Evolutionary conservation across 345 rosid species (phyloP).

Genomic region (Passiflora organensis): DNA sequence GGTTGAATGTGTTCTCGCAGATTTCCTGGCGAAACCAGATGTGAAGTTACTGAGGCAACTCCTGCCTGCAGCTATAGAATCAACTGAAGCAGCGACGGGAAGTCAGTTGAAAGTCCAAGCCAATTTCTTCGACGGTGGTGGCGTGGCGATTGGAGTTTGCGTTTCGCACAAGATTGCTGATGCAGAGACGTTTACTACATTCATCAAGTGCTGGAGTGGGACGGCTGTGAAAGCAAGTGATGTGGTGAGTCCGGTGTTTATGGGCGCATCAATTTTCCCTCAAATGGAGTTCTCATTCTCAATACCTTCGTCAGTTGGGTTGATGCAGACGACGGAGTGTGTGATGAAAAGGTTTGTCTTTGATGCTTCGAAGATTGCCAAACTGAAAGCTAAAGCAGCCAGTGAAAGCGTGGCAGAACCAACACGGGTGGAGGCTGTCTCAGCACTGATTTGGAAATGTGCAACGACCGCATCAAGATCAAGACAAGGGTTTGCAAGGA

Average conservation of each 20-base stretch:
- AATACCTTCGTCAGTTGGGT: not conserved
- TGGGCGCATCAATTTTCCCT: slow-evolving; percentile 20
- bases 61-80: slow-evolving; percentile 21
- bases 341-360: slow-evolving; percentile 20
- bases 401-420: slow-evolving; percentile 6
- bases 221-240: not conserved
- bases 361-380: not conserved
- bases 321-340: not conserved
- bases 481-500: not conserved
- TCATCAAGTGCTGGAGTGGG: slow-evolving; percentile 26
- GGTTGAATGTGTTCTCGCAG: slow-evolving; percentile 23
- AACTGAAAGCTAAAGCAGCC: slow-evolving; percentile 2
- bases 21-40: slow-evolving; percentile 28
- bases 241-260: not conserved
- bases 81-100: slow-evolving; percentile 6
- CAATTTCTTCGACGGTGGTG: slow-evolving; percentile 27
- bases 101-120: slow-evolving; percentile 17
- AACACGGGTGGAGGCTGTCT: slow-evolving; percentile 13
- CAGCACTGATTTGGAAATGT: slow-evolving; percentile 15
- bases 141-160: slow-evolving; percentile 14
- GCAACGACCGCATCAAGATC: slow-evolving; percentile 2
- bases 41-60: slow-evolving; percentile 3
- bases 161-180: slow-evolving; percentile 23
- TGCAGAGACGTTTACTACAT: slow-evolving; percentile 9
- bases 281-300: slow-evolving; percentile 1